Base-by-base conservation (phyloP, 164 flowering plant genomes). In the Aristolochia contorta region DNA sequence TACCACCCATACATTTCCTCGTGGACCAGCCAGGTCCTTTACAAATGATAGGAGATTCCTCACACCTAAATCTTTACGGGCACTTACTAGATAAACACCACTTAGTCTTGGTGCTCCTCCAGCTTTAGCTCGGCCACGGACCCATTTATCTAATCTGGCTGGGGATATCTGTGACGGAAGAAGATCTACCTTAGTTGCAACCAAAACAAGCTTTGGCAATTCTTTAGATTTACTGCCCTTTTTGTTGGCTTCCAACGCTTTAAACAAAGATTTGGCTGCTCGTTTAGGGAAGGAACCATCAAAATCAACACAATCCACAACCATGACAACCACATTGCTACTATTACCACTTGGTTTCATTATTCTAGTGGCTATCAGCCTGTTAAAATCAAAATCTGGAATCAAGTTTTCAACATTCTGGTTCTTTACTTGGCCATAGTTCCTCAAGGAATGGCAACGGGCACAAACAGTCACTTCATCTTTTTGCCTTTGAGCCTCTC, bases 301-400 rank as follows among this genome's bases (percentile, higher is more conserved):
- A 76, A 94, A 94, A 76, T 94, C 97, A 37, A 85, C 91, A 76
- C 95, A 90, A 76, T 94, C 99, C 53, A 94, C 96, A 33, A 94
- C 96, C 91, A 94, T 81, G 20, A 90, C 90, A 46, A 93, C 84
- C 57, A 91, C 91, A 20, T 84, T 68, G 78, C 75, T 81, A 0
- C 84, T 80, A 57, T 58, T 84, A 0, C 87, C 81, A 15, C 80
- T 71, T 0, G 80, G 81, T 73, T 82, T 89, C 80, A 86, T 70
- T 78, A 91, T 71, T 46, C 96, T 75, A n/a, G 82, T 85, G 5
- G 85, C 55, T 19, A 94, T 82, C 70, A 94, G 68, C 67, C 91
- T 72, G 67, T 94, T 86, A 50, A 94, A 94, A 76, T 94, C 97
- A 57, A 94, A 90, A 71, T 94, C 96, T 0, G 99, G 99, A 68